Evolutionary conservation across 306 rosid genomes (phyloP).

Genomic region (Begonia fuchsioides): DNA sequence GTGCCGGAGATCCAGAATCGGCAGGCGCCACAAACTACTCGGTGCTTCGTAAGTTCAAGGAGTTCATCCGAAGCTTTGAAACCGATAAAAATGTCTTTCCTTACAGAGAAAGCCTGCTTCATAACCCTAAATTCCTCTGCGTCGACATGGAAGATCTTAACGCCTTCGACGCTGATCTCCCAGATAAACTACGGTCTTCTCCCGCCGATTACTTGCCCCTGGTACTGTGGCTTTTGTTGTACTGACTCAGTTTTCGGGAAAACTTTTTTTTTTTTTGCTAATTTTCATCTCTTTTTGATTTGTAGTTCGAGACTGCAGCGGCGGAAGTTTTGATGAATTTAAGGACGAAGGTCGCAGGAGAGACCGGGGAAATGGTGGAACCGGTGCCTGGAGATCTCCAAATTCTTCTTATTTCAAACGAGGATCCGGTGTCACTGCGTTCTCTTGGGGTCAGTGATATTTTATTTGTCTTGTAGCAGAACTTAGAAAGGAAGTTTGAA

Average conservation of each 20-base stretch:
- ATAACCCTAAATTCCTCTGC: slow-evolving; percentile 45
- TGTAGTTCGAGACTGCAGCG: slow-evolving; percentile 87
- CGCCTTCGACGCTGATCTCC: slow-evolving; percentile 67
- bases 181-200: slow-evolving; percentile 57
- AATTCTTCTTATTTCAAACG: slow-evolving; percentile 78
- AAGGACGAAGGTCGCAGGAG: slow-evolving; percentile 74
- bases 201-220: slow-evolving; percentile 77
- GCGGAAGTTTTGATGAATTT: slow-evolving; percentile 73
- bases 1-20: slow-evolving; percentile 15
- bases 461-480: background rate
- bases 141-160: slow-evolving; percentile 64
- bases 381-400: slow-evolving; percentile 72
- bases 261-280: too few species aligned
- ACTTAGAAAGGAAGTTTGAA: background rate
- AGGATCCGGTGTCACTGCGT: slow-evolving; percentile 67
- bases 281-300: background rate
- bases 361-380: slow-evolving; percentile 80
- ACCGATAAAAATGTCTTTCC: slow-evolving; percentile 53
- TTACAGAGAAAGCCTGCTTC: slow-evolving; percentile 70
- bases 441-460: slow-evolving; percentile 60
- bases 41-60: slow-evolving; percentile 70
- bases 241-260: background rate
- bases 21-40: slow-evolving; percentile 46
- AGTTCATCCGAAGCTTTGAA: slow-evolving; percentile 82
- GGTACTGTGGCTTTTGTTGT: slow-evolving; percentile 13